Evolutionary conservation across 495 filamentous ascomycete species (phyloP).

Genomic region (Annulohypoxylon nitens): DNA sequence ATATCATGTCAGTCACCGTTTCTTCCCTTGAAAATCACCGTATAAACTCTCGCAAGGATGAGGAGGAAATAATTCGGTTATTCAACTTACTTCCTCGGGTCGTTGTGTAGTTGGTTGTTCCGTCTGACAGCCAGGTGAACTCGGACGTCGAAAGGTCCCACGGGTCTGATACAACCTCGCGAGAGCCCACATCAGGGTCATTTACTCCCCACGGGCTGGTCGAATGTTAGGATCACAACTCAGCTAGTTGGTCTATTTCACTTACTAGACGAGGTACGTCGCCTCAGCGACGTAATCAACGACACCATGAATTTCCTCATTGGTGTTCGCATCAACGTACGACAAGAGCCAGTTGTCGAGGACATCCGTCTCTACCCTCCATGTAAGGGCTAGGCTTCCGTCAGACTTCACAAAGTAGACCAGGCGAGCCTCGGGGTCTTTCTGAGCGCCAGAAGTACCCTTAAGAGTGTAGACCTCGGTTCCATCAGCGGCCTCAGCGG

Average conservation of each 20-base stretch:
- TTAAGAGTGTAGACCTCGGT: slow-evolving; percentile 54
- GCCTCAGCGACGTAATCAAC: slow-evolving; percentile 64
- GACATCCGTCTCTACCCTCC: slow-evolving; percentile 65
- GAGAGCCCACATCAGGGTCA: slow-evolving; percentile 60
- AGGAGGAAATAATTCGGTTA: neutral
- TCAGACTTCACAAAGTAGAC: slow-evolving; percentile 61
- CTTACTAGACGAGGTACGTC: slow-evolving; percentile 59
- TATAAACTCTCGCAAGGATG: neutral
- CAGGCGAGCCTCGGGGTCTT: slow-evolving; percentile 60
- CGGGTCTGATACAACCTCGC: slow-evolving; percentile 55
- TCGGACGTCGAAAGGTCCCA: slow-evolving; percentile 54
- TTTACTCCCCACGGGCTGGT: slow-evolving; percentile 59
- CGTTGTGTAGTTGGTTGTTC: slow-evolving; percentile 54
- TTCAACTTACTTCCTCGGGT: slow-evolving; percentile 59
- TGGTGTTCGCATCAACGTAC: slow-evolving; percentile 61
- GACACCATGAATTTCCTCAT: slow-evolving; percentile 57
- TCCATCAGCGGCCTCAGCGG: slow-evolving; percentile 50
- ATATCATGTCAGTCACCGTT: slow-evolving; percentile 17
- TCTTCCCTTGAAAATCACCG: neutral
- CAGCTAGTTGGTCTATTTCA: neutral
- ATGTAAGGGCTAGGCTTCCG: slow-evolving; percentile 58
- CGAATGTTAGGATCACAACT: slow-evolving; percentile 35
- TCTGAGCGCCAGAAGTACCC: slow-evolving; percentile 54
- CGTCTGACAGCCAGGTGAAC: slow-evolving; percentile 60
- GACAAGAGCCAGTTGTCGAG: slow-evolving; percentile 64